Base-by-base conservation (phyloP, 2,329 filamentous ascomycete species). In the Berkeleyomyces basicola region DNA sequence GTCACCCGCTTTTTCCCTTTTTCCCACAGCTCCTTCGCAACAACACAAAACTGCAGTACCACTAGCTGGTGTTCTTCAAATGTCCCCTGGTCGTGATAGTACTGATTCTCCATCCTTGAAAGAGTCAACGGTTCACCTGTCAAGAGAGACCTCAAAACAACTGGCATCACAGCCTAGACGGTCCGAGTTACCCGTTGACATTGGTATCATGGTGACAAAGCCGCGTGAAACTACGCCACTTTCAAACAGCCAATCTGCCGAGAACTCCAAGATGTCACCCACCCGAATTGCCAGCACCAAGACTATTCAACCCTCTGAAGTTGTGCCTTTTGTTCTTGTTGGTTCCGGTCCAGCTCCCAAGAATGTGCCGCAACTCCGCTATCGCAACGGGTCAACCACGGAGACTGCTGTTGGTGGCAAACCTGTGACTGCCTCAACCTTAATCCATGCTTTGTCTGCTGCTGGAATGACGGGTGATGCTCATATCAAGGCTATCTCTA, bases 1-100 rank as follows among this genome's bases (percentile, higher is more conserved):
- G 43, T 79, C 79, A 6, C 79, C 79, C 0, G 70, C 71, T 0
- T 74, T 79, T 39, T 73, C 73, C 2, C 68, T 79, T 14, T 79
- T 79, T 64, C 77, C 64, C 78, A 1, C 69, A 72, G 11, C 71
- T 70, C 33, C 69, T 71, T 58, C 64, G 68, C 62, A 66, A 65
- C 51, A 55, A 14, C 51, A 55, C 14, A 55, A 55, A 36, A 37
- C 11, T 4, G 1, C 33, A 7, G 36, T 16, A 2, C 51, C 51
- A 11, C 6, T 55, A 7, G 51, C 51, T 39, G 11, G 51, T 7
- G 14, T 55, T 55, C 11, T 55, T n/a, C 10, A 31, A 39, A 6
- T 14, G 36, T 39, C 61, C 1, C 23, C 23, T 23, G 23, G 23
- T 23, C 23, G 23, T 23, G 23, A 23, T 23, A 23, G 23, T 42